Evolutionary conservation across 495 filamentous ascomycete species (phyloP).

Genomic region (Aspergillus asperescens): DNA sequence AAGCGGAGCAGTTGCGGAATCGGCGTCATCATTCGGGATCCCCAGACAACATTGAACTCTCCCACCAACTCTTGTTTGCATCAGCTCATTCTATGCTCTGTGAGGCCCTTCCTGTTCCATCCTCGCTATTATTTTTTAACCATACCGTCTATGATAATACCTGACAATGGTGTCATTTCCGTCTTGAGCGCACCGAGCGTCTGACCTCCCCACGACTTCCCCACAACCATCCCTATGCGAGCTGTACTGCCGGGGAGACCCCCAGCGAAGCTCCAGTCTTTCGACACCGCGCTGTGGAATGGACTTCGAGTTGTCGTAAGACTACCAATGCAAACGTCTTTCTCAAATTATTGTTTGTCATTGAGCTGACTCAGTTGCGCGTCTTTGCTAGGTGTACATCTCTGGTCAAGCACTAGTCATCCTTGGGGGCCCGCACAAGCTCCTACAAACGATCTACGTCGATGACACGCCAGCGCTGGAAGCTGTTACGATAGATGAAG

Average conservation of each 20-base stretch:
- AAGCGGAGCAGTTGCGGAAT: conserved; percentile 25
- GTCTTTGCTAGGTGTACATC: conserved; percentile 65
- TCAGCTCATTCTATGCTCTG: conserved; percentile 18
- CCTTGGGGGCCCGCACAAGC: conserved; percentile 64
- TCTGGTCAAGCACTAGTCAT: conserved; percentile 83
- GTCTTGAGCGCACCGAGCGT: conserved; percentile 27
- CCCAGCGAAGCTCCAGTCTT: conserved; percentile 81
- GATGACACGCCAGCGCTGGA: conserved; percentile 67
- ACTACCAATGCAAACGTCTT: not conserved
- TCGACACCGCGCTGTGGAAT: conserved; percentile 81
- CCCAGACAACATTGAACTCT: not conserved
- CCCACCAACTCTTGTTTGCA: not conserved
- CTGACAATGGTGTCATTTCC: conserved; percentile 40
- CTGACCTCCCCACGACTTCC: conserved; percentile 19
- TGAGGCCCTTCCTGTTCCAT: conserved; percentile 9
- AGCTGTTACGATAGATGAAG: conserved; percentile 71
- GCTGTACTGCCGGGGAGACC: conserved; percentile 87
- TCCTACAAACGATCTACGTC: conserved; percentile 88
- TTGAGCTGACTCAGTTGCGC: not conserved
- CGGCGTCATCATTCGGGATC: conserved; percentile 21
- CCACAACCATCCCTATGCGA: conserved; percentile 54
- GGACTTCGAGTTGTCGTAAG: conserved; percentile 73
- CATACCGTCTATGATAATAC: not conserved
- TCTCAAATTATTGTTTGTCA: not conserved
- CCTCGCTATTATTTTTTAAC: conserved; percentile 7